Evolutionary conservation across 306 rosid genomes (phyloP).

Genomic region (Dryas drummondii): DNA sequence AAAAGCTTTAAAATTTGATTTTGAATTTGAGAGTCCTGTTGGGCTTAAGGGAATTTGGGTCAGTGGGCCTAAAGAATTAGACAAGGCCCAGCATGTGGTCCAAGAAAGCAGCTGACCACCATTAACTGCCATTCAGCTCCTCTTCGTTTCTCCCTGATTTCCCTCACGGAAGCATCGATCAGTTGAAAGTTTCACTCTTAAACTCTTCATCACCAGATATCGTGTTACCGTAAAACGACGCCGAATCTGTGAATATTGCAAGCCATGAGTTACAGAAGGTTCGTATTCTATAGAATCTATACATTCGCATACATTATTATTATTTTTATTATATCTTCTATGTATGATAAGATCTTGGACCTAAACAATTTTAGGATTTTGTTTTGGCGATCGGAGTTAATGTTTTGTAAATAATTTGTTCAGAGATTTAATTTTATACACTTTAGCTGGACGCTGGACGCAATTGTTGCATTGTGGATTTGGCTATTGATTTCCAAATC

Average conservation of each 20-base stretch:
- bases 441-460: too few relatives aligned
- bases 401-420: not conserved
- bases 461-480: not conserved
- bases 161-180: constrained; percentile 16
- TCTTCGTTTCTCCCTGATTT: not conserved
- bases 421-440: not conserved
- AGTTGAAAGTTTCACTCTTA: not conserved
- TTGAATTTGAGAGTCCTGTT: too few relatives aligned
- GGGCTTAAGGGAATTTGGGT: too few relatives aligned
- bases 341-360: constrained; percentile 5
- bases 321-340: too few relatives aligned
- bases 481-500: not conserved
- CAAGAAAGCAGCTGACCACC: not conserved
- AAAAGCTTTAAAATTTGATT: too few relatives aligned
- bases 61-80: too few relatives aligned
- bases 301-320: not conserved
- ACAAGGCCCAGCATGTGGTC: not conserved
- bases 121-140: not conserved
- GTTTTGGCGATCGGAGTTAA: too few relatives aligned
- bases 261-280: constrained; percentile 90
- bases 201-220: constrained; percentile 9
- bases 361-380: not conserved
- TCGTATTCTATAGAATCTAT: constrained; percentile 9
- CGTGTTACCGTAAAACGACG: not conserved
- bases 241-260: constrained; percentile 16